Conservation (phyloP, 2,329 filamentous ascomycete species). For the Fusarium nurragi region DNA sequence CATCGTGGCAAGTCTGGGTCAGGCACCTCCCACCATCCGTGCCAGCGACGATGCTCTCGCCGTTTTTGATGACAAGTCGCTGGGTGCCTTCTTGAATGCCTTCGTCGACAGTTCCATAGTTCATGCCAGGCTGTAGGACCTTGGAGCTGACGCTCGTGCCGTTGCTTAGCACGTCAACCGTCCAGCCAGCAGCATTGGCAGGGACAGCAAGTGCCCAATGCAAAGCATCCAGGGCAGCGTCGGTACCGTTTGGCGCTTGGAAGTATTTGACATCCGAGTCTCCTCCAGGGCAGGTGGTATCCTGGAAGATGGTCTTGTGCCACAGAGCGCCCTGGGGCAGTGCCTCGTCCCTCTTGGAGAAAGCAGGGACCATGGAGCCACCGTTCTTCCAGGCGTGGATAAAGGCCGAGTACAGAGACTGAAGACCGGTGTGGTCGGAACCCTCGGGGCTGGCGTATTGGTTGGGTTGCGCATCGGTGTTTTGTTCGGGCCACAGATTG, state of each 20-base stretch:
- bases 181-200: too few species aligned
- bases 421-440: background rate
- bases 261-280: too few species aligned
- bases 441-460: background rate
- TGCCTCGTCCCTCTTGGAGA: background rate
- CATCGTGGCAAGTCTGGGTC: background rate
- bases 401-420: background rate
- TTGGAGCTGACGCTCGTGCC: too few species aligned
- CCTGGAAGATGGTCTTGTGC: too few species aligned
- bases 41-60: background rate
- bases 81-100: background rate
- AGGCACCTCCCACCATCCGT: background rate
- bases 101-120: background rate
- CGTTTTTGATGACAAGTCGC: background rate
- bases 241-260: too few species aligned
- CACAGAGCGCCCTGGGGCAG: background rate
- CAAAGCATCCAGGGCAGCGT: too few species aligned
- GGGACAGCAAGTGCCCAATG: too few species aligned
- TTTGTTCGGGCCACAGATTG: background rate
- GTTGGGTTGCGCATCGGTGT: background rate
- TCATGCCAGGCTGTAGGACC: too few species aligned
- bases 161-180: too few species aligned
- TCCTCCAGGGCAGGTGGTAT: too few species aligned
- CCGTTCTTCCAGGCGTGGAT: background rate
- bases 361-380: background rate